phyloP scores from a whole-genome alignment of 805 yeast genomes.

The Priceomyces haplophilus region DNA sequence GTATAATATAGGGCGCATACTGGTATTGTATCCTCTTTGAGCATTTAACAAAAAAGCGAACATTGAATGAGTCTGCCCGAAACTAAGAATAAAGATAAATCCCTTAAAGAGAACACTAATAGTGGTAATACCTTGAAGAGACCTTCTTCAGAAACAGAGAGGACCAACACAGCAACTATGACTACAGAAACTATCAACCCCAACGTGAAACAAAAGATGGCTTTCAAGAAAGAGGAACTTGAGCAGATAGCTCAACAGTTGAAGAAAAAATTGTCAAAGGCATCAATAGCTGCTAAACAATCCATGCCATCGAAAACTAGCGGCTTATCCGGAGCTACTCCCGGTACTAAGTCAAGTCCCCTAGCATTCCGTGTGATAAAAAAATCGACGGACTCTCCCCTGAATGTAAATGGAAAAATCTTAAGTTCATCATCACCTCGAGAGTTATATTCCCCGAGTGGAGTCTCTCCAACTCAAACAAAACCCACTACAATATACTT shows the following conservation, averaged over 20 bases:
- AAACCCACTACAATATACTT: slow-evolving; percentile 34
- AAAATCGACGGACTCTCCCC: slow-evolving; percentile 21
- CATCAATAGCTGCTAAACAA: slow-evolving; percentile 44
- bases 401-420: slow-evolving; percentile 9
- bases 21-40: background rate
- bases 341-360: slow-evolving; percentile 21
- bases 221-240: slow-evolving; percentile 42
- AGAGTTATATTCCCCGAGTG: slow-evolving; percentile 37
- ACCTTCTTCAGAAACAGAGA: slow-evolving; percentile 10
- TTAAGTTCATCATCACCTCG: slow-evolving; percentile 27
- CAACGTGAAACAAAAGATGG: slow-evolving; percentile 25
- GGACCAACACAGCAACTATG: slow-evolving; percentile 1
- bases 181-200: slow-evolving; percentile 10
- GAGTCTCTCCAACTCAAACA: slow-evolving; percentile 40
- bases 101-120: slow-evolving; percentile 21
- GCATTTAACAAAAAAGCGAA: background rate
- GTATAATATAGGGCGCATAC: background rate
- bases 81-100: background rate
- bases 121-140: slow-evolving; percentile 14
- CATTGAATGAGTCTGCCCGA: slow-evolving; percentile 4
- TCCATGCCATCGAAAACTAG: slow-evolving; percentile 15
- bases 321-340: slow-evolving; percentile 2
- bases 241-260: slow-evolving; percentile 44
- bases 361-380: slow-evolving; percentile 28
- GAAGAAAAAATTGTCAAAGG: slow-evolving; percentile 39